phyloP scores from a whole-genome alignment of 495 filamentous ascomycete genomes.

The Aspergillus nidulans region DNA sequence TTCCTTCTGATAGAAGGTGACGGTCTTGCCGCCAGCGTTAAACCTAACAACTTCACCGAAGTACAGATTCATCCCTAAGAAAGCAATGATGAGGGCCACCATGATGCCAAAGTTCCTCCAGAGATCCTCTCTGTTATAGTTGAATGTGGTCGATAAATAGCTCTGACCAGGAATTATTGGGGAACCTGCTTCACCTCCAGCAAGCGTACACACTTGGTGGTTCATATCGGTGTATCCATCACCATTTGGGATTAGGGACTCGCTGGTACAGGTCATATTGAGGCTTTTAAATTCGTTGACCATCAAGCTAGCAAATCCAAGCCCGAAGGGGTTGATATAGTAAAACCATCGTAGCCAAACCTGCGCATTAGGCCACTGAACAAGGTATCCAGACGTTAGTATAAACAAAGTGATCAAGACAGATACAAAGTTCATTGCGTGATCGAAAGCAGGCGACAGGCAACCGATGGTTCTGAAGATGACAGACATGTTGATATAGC shows the following conservation, averaged over 20 bases:
- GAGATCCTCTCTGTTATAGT: constrained; percentile 55
- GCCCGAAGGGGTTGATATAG: constrained; percentile 72
- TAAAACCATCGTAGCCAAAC: constrained; percentile 80
- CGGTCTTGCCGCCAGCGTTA: constrained; percentile 70
- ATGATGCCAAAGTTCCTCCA: constrained; percentile 80
- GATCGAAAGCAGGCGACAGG: constrained; percentile 78
- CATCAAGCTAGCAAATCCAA: constrained; percentile 73
- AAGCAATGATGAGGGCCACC: constrained; percentile 60
- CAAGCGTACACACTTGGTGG: constrained; percentile 71
- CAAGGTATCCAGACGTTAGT: constrained; percentile 73
- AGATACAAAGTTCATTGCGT: constrained; percentile 75
- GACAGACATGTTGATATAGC: constrained; percentile 73
- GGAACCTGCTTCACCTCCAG: constrained; percentile 61
- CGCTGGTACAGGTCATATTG: constrained; percentile 57
- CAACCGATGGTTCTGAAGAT: constrained; percentile 77
- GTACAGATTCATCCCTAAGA: constrained; percentile 63
- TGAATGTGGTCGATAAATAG: constrained; percentile 61
- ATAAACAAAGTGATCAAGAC: constrained; percentile 75
- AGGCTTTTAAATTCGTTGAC: constrained; percentile 72
- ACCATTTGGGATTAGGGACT: constrained; percentile 62
- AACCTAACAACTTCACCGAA: constrained; percentile 74
- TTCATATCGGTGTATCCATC: constrained; percentile 59
- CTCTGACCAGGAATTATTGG: constrained; percentile 52
- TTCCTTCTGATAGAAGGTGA: constrained; percentile 69
- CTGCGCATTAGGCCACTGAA: constrained; percentile 64